A percentile compares a stretch with the other conserved stretches of the same genome.
Conservation (phyloP, 352 stramenopile species). For the Pythium graminicola region DNA sequence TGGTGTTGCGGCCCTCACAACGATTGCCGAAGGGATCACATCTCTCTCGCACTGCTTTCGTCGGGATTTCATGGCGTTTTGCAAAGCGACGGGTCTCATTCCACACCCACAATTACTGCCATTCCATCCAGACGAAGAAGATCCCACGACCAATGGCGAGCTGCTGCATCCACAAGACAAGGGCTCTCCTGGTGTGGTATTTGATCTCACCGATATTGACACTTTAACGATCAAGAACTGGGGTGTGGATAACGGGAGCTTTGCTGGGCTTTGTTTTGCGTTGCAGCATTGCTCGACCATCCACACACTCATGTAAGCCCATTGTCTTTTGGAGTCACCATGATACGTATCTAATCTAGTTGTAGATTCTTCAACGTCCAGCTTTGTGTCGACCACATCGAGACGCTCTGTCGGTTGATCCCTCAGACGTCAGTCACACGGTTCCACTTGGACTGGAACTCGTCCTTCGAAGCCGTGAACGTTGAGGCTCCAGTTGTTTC, state of each 20-base stretch:
- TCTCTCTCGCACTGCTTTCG: conserved; percentile 37
- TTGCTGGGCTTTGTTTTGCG: conserved; percentile 45
- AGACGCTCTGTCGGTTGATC: conserved; percentile 41
- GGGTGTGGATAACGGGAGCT: conserved; percentile 57
- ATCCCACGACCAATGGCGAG: conserved; percentile 32
- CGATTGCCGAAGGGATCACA: conserved; percentile 2
- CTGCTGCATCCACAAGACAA: background rate
- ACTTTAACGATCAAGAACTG: conserved; percentile 53
- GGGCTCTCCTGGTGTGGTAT: conserved; percentile 16
- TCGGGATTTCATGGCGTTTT: conserved; percentile 58
- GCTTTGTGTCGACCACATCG: conserved; percentile 41
- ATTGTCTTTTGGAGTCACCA: background rate
- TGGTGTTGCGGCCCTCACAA: conserved; percentile 17
- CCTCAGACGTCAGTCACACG: conserved; percentile 43
- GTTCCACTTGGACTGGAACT: conserved; percentile 71
- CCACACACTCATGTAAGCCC: conserved; percentile 45
- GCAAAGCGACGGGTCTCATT: conserved; percentile 38
- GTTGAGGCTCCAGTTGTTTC: background rate
- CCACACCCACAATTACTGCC: conserved; percentile 62
- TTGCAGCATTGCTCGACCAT: conserved; percentile 38
- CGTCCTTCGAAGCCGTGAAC: background rate
- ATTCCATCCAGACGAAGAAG: conserved; percentile 53
- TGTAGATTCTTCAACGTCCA: conserved; percentile 69
- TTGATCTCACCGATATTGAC: conserved; percentile 60
- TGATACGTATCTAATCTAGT: background rate